phyloP scores from a whole-genome alignment of 2,329 filamentous ascomycete genomes.

The Xylaria sp. region DNA sequence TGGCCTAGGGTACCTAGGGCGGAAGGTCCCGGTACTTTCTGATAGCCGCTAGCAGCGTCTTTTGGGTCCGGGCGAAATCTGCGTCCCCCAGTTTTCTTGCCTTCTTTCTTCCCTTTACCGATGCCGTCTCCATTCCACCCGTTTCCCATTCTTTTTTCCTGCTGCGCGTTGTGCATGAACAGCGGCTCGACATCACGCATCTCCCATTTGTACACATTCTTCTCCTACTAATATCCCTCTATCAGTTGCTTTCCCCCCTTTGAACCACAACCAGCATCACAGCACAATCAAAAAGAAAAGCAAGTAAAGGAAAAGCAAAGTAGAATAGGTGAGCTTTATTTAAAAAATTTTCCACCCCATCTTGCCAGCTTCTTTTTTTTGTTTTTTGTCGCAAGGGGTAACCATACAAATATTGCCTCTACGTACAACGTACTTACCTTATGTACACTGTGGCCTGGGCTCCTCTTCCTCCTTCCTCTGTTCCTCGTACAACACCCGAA shows the following conservation, averaged over 20 bases:
- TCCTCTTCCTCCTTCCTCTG: constrained; percentile 1
- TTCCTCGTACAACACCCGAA: constrained; percentile 16
- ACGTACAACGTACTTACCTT: background rate
- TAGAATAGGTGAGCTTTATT: constrained; percentile 15
- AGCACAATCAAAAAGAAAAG: background rate
- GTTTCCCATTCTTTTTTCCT: constrained; percentile 26
- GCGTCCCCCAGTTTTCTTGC: constrained; percentile 44
- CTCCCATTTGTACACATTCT: constrained; percentile 4
- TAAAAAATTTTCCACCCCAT: no score
- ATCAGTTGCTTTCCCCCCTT: background rate
- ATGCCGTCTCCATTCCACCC: constrained; percentile 29
- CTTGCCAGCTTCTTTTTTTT: no score
- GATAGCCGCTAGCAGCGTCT: constrained; percentile 22
- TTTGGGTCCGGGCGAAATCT: constrained; percentile 42
- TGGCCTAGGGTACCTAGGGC: background rate
- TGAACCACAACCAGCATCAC: background rate
- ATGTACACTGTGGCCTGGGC: constrained; percentile 24
- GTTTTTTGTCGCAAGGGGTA: constrained; percentile 8
- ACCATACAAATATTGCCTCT: background rate
- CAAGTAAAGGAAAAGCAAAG: constrained; percentile 3
- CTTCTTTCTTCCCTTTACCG: constrained; percentile 35
- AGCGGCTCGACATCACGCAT: constrained; percentile 21
- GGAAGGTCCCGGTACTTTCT: background rate
- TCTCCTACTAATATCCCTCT: background rate
- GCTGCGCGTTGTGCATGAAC: constrained; percentile 35